Percentiles rank a stretch among this genome's conserved stretches.
phyloP scores from a whole-genome alignment of 805 yeast genomes.

The Wickerhamomyces xylosicus region DNA sequence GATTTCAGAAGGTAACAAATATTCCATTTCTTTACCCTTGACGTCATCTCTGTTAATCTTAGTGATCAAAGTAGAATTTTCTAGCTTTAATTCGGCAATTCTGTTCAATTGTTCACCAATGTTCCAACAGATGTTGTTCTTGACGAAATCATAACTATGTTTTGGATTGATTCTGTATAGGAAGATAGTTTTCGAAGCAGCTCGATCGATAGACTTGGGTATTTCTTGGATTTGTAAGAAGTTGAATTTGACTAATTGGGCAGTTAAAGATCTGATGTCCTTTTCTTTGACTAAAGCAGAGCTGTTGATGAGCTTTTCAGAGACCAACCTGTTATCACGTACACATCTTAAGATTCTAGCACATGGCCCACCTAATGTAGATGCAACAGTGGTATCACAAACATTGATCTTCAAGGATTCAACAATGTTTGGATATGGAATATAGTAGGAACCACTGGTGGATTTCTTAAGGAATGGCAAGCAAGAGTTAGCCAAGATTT shows the following conservation, averaged over 20 bases:
- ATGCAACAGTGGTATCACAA: slow-evolving; percentile 47
- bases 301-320: slow-evolving; percentile 75
- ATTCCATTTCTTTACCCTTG: slow-evolving; percentile 66
- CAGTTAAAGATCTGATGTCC: slow-evolving; percentile 62
- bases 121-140: slow-evolving; percentile 36
- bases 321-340: slow-evolving; percentile 57
- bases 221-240: slow-evolving; percentile 86
- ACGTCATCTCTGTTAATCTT: slow-evolving; percentile 90
- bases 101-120: slow-evolving; percentile 37
- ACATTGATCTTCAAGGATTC: slow-evolving; percentile 36
- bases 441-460: slow-evolving; percentile 45
- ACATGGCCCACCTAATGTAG: slow-evolving; percentile 56
- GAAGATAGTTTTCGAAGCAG: slow-evolving; percentile 80
- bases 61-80: slow-evolving; percentile 56
- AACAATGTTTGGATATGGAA: slow-evolving; percentile 48
- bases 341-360: slow-evolving; percentile 72
- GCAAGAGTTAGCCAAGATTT: slow-evolving; percentile 44
- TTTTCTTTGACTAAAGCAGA: slow-evolving; percentile 68
- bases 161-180: slow-evolving; percentile 63
- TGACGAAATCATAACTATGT: slow-evolving; percentile 36
- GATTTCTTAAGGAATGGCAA: slow-evolving; percentile 53
- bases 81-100: slow-evolving; percentile 44
- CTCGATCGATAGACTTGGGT: slow-evolving; percentile 84
- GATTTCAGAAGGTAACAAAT: slow-evolving; percentile 65
- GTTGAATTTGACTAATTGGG: slow-evolving; percentile 56